Evolutionary conservation across 179 eudicot species (phyloP).

Genomic region (Monotropa hypopitys): DNA sequence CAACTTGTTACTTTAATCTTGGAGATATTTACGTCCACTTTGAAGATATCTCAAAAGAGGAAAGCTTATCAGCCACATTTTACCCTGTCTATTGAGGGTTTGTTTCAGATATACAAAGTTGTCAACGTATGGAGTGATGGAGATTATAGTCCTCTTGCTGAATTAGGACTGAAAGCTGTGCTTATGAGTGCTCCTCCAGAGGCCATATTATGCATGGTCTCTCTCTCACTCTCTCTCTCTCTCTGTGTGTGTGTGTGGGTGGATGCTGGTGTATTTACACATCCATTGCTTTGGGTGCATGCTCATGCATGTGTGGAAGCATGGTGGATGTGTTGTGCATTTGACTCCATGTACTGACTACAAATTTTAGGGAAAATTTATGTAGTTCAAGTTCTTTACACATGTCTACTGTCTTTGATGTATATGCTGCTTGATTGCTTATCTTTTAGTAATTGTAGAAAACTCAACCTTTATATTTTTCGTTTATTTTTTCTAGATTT

Average conservation of each 20-base stretch:
- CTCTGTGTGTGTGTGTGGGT: not conserved
- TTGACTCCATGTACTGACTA: not conserved
- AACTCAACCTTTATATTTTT: not conserved
- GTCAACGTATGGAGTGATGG: slow-evolving; percentile 21
- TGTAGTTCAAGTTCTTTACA: not conserved
- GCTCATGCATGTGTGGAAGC: not conserved
- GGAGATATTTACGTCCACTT: slow-evolving; percentile 29
- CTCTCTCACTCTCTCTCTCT: slow-evolving; percentile 13
- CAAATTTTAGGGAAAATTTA: not conserved
- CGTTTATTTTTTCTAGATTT: not conserved
- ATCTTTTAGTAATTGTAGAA: not conserved
- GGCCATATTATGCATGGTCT: slow-evolving; percentile 45
- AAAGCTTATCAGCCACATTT: slow-evolving; percentile 51
- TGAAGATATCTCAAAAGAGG: slow-evolving; percentile 59
- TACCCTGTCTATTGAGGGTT: slow-evolving; percentile 48
- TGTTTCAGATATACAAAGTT: slow-evolving; percentile 43
- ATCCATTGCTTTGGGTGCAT: not conserved
- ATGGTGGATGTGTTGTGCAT: not conserved
- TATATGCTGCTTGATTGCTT: not conserved
- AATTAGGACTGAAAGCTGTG: slow-evolving; percentile 48
- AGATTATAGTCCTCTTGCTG: slow-evolving; percentile 26
- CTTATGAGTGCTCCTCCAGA: slow-evolving; percentile 58
- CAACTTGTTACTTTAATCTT: slow-evolving; percentile 24
- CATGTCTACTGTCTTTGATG: not conserved
- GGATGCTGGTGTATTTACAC: not conserved